Evolutionary conservation across 768 basidiomycete species (phyloP), one percentile per base, ranked within the genome.

Genomic region (Termitomyces bulborhizus): DNA sequence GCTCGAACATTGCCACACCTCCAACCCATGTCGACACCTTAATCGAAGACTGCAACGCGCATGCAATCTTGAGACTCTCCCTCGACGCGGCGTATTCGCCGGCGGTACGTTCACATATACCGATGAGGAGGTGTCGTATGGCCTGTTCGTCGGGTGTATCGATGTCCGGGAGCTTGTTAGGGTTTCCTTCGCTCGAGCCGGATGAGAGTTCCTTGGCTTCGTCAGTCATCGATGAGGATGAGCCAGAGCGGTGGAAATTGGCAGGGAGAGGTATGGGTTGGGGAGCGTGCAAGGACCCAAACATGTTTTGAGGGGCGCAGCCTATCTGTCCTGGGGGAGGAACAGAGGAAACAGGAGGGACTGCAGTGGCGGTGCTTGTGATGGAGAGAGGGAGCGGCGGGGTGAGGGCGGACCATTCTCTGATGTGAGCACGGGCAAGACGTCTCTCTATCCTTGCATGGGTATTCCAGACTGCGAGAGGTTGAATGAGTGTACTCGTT

Each of bases 131-230:
- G 0, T 83, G 73, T 5, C 88, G 85, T 24, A 89, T 65, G 0
- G 85, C 88, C 13, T 81, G 71, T 61, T 91, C 89, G 60, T 91
- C 89, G 0, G 82, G 71, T 0, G 84, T 87, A 64, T 89, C 85
- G 15, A 89, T 75, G 62, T 82, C 81, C 11, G 46, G 54, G 7
- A 54, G 55, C 4, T 16, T 18, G 3, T 56, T 45, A 4, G 53
- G 53, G 18, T 55, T 53, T 5, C 56, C 50, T 40, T 60, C 55
- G 6, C 18, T 49, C 5, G 51, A 37, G n/a, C n/a, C 29, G 26
- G 27, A 15, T 18, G 15, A 13, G 7, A 21, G 32, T 27, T 31
- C 40, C 32, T 11, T 37, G 26, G 43, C 21, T 27, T 4, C 34
- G 15, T 46, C 34, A 15, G 3, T 18, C 36, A 32, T 46, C 21